These are phyloP conservation scores for Myrmaecium sp. DNA, from an alignment of 2,329 filamentous ascomycete species.

Conservation along the genomic window DNA sequence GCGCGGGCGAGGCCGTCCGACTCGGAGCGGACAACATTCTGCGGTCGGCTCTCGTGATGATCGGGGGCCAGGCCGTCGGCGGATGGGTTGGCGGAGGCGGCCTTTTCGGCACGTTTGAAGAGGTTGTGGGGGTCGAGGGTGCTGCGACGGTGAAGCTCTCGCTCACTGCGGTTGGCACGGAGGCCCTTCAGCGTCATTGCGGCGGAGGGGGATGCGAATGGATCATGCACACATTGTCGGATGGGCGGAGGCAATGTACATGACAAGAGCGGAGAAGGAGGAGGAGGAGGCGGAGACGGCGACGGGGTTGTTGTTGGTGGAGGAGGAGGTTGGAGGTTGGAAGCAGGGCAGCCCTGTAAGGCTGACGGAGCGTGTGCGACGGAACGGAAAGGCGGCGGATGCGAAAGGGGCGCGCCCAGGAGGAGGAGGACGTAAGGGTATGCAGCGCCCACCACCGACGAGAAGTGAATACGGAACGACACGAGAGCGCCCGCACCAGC, in stretches of 20 bases:
- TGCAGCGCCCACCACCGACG: no score
- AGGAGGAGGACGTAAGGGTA: conserved; percentile 6
- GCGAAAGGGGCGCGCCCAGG: conserved; percentile 7
- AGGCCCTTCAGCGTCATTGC: conserved; percentile 24
- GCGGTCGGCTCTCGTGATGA: conserved; percentile 1
- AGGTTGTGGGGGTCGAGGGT: conserved; percentile 23
- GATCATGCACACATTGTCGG: conserved; percentile 5
- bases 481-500: no score
- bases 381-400: conserved; percentile 5
- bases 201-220: conserved; percentile 6
- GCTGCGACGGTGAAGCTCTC: conserved; percentile 26
- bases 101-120: conserved; percentile 18
- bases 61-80: conserved; percentile 11
- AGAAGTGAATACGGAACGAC: no score
- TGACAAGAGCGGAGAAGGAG: conserved; percentile 1
- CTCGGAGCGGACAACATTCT: no score
- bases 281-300: conserved; percentile 2
- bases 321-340: conserved; percentile 3
- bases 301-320: conserved; percentile 1
- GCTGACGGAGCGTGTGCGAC: conserved; percentile 8
- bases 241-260: background rate
- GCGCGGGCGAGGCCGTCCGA: conserved; percentile 11
- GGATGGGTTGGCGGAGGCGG: conserved; percentile 9
- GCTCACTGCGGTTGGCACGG: conserved; percentile 21
- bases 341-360: conserved; percentile 3